Conservation (phyloP, 140 eudicot genomes). For the Senecio squalidus region DNA sequence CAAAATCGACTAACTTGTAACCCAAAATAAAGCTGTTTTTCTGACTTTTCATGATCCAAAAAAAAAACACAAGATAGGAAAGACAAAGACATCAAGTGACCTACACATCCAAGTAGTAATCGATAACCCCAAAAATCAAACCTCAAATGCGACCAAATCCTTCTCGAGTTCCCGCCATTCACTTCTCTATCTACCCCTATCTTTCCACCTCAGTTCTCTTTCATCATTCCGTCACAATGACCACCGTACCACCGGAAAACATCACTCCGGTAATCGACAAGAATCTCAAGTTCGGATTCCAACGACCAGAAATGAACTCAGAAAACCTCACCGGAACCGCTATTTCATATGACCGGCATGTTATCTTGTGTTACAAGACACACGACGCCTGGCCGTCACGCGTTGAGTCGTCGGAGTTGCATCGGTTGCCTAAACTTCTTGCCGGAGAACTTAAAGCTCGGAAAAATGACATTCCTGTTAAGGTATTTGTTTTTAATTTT, state of each 20-base stretch:
- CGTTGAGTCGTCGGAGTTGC: conserved; percentile 60
- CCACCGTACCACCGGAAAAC: conserved; percentile 34
- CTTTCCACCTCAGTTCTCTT: conserved; percentile 14
- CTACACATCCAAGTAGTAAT: too few species aligned
- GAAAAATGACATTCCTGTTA: conserved; percentile 53
- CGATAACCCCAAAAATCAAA: too few species aligned
- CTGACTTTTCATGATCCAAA: too few species aligned
- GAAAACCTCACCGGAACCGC: conserved; percentile 52
- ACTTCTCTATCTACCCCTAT: conserved; percentile 18
- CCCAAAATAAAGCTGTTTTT: too few species aligned
- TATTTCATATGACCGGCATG: conserved; percentile 60
- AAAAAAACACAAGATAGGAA: too few species aligned
- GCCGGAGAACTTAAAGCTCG: conserved; percentile 71
- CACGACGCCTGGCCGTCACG: conserved; percentile 59
- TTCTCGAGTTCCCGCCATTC: conserved; percentile 22
- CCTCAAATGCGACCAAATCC: conserved; percentile 24
- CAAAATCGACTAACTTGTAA: too few species aligned
- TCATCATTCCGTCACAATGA: conserved; percentile 35
- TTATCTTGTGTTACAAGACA: conserved; percentile 60
- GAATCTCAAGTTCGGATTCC: conserved; percentile 55
- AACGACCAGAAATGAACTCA: conserved; percentile 61
- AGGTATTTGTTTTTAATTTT: conserved; percentile 35
- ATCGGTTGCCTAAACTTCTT: conserved; percentile 77
- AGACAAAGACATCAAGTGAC: too few species aligned
- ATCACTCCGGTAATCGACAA: conserved; percentile 26